Conservation (phyloP, 441 rosid genomes). For the Brassica hybrid region DNA sequence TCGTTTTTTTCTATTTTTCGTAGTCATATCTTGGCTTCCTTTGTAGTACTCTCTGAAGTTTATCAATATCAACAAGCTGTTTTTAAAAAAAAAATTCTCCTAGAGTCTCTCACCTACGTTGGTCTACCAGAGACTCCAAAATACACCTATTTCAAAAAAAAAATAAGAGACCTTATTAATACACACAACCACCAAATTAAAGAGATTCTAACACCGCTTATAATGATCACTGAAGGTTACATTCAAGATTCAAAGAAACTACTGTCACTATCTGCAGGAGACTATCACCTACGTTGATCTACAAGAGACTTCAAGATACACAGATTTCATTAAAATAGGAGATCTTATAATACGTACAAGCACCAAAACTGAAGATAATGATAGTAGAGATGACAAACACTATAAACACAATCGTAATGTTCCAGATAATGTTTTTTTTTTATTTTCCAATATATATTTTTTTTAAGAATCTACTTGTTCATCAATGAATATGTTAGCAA, state of each 20-base stretch:
- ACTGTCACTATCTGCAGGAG: neutral
- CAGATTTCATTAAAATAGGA: neutral
- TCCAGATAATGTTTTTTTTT: neutral
- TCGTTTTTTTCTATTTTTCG: too few relatives aligned
- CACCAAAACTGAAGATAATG: neutral
- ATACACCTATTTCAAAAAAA: neutral
- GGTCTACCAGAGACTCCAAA: neutral
- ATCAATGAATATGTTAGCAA: neutral
- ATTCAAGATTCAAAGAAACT: neutral
- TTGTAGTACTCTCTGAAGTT: too few relatives aligned
- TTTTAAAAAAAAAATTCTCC: too few relatives aligned
- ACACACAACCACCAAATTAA: neutral
- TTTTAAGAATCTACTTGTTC: neutral
- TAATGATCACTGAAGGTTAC: neutral
- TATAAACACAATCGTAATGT: neutral
- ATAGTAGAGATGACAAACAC: neutral
- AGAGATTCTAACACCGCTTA: neutral
- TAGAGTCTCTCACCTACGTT: neutral
- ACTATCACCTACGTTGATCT: conserved; percentile 1
- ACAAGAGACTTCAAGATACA: neutral
- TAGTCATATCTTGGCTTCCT: too few relatives aligned
- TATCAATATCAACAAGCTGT: too few relatives aligned
- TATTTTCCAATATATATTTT: too few relatives aligned
- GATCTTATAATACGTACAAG: neutral
- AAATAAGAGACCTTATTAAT: neutral